These are phyloP conservation scores for Pulveroboletus sp. DNA, from an alignment of 1,284 basidiomycete genomes.

Conservation along the genomic window DNA sequence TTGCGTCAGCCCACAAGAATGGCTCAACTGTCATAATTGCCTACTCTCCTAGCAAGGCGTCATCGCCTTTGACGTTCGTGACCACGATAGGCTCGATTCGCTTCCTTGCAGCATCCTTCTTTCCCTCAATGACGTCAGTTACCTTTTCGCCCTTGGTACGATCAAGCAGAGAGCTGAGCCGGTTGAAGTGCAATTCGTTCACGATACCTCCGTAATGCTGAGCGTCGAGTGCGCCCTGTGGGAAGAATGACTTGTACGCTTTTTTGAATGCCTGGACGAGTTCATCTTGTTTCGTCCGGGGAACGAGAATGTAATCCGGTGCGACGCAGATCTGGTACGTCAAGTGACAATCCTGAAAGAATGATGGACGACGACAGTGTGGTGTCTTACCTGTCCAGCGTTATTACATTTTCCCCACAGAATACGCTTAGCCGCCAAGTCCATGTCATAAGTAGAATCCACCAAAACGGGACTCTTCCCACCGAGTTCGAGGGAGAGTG, in stretches of 20 bases:
- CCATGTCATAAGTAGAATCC: conserved; percentile 48
- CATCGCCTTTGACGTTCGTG: conserved; percentile 18
- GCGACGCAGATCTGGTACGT: conserved; percentile 54
- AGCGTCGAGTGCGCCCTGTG: conserved; percentile 26
- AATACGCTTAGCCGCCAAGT: conserved; percentile 46
- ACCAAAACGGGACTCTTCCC: conserved; percentile 68
- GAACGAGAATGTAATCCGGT: conserved; percentile 65
- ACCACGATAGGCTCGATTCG: conserved; percentile 32
- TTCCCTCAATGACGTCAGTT: conserved; percentile 46
- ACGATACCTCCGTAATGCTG: conserved; percentile 25
- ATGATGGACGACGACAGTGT: neutral
- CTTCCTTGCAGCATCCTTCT: conserved; percentile 41
- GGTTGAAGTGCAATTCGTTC: conserved; percentile 25
- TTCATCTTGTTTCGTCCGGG: conserved; percentile 47
- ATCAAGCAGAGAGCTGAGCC: conserved; percentile 43
- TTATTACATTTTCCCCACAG: conserved; percentile 59
- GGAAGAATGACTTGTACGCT: conserved; percentile 35
- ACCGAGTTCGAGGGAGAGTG: conserved; percentile 65
- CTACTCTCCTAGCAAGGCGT: conserved; percentile 34
- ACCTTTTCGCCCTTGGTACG: conserved; percentile 57
- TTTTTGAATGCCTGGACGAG: conserved; percentile 55
- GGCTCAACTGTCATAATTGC: neutral
- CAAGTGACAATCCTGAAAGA: neutral
- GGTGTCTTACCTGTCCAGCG: conserved; percentile 46
- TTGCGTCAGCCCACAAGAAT: neutral